These are phyloP conservation scores for Mortierella sp. DNA, from an alignment of 371 early-diverging fungal species.

Conservation along the genomic window DNA sequence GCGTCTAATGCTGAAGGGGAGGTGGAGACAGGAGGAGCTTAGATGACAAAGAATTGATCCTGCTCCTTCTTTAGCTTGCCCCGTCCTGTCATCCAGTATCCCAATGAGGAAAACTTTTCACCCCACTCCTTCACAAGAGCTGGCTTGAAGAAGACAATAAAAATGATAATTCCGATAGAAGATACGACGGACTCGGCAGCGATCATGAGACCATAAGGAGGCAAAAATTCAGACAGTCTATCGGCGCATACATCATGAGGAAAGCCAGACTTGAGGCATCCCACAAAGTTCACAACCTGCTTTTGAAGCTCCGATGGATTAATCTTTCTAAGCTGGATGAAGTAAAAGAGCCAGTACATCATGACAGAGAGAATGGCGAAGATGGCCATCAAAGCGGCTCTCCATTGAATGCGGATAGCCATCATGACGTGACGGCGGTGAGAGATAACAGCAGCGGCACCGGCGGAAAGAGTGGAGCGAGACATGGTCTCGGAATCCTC, in stretches of 20 bases:
- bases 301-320: slow-evolving; percentile 41
- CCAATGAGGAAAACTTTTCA: slow-evolving; percentile 58
- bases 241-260: slow-evolving; percentile 59
- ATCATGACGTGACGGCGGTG: slow-evolving; percentile 70
- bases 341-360: slow-evolving; percentile 72
- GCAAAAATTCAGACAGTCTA: slow-evolving; percentile 49
- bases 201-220: slow-evolving; percentile 69
- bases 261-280: slow-evolving; percentile 59
- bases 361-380: slow-evolving; percentile 63
- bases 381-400: slow-evolving; percentile 71
- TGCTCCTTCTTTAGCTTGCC: slow-evolving; percentile 62
- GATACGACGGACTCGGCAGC: slow-evolving; percentile 71
- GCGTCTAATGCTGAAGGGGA: too few species aligned
- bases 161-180: slow-evolving; percentile 67
- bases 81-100: slow-evolving; percentile 56
- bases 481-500: slow-evolving; percentile 67
- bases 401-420: slow-evolving; percentile 78
- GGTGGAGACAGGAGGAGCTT: background rate
- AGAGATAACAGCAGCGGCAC: slow-evolving; percentile 58
- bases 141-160: slow-evolving; percentile 71
- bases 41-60: slow-evolving; percentile 71
- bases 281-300: slow-evolving; percentile 60
- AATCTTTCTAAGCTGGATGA: slow-evolving; percentile 64
- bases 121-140: slow-evolving; percentile 70
- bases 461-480: slow-evolving; percentile 58